Percentiles rank a stretch among this genome's conserved stretches.
These are phyloP conservation scores for Stellera chamaejasme DNA, from an alignment of 345 rosid genomes.

Conservation along the genomic window DNA sequence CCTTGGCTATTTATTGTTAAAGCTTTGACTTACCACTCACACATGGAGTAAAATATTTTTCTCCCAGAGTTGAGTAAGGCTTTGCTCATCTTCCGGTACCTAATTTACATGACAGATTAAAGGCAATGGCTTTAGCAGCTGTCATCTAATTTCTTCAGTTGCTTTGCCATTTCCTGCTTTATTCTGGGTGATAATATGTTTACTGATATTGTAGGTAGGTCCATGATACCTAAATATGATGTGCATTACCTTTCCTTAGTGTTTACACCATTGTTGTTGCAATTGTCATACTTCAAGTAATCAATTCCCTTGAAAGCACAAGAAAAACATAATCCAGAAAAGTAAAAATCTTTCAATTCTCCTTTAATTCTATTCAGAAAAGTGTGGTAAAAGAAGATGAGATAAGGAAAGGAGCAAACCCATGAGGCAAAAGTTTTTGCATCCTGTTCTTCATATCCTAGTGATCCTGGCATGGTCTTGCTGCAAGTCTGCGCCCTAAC, in stretches of 20 bases:
- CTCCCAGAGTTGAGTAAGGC: conserved; percentile 47
- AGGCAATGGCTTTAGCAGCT: no score
- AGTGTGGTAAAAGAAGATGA: conserved; percentile 17
- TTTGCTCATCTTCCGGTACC: conserved; percentile 54
- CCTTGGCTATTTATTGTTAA: background rate
- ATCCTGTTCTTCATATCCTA: conserved; percentile 83
- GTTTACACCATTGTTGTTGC: conserved; percentile 24
- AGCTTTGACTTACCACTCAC: conserved; percentile 40
- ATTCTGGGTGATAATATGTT: no score
- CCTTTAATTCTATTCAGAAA: no score
- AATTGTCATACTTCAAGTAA: conserved; percentile 52
- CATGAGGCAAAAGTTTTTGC: conserved; percentile 88
- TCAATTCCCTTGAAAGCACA: conserved; percentile 33
- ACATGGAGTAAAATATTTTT: conserved; percentile 42
- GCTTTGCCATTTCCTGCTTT: no score
- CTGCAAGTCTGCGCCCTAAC: conserved; percentile 46
- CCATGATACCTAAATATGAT: background rate
- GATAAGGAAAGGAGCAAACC: conserved; percentile 34
- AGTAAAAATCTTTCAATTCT: background rate
- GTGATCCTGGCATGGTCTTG: conserved; percentile 49
- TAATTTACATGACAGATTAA: background rate
- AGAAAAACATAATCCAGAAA: background rate
- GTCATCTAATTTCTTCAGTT: no score
- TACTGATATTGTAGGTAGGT: no score
- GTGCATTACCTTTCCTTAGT: conserved; percentile 33